Percentiles rank a stretch among this genome's conserved stretches.
Evolutionary conservation across 2,329 filamentous ascomycete species (phyloP).

Genomic region (Grosmannia penicillata): DNA sequence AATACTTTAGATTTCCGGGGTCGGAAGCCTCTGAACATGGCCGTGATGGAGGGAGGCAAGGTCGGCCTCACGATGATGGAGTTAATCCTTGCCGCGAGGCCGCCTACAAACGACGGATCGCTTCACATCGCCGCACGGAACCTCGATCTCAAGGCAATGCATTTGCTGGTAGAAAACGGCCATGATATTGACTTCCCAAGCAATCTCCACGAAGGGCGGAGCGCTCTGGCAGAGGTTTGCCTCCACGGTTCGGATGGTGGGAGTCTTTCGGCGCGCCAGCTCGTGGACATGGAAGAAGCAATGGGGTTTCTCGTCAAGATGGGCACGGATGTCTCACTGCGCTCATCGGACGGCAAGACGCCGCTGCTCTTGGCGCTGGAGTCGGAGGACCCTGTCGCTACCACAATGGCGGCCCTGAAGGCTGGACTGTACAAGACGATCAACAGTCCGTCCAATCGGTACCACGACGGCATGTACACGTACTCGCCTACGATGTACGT

Average conservation of each 20-base stretch:
- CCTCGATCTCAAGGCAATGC: conserved; percentile 40
- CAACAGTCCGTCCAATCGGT: conserved; percentile 44
- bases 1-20: conserved; percentile 35
- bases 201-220: conserved; percentile 44
- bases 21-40: conserved; percentile 44
- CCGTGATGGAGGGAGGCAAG: conserved; percentile 38
- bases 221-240: conserved; percentile 49
- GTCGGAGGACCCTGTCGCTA: conserved; percentile 35
- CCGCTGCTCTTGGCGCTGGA: conserved; percentile 46
- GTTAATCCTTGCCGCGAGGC: conserved; percentile 38
- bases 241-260: conserved; percentile 34
- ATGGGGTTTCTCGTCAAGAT: conserved; percentile 40
- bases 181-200: conserved; percentile 53
- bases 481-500: conserved; percentile 55
- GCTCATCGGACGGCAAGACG: conserved; percentile 42
- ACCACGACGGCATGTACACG: conserved; percentile 33
- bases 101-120: conserved; percentile 48
- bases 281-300: conserved; percentile 40
- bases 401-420: conserved; percentile 43
- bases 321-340: conserved; percentile 41
- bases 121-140: conserved; percentile 49
- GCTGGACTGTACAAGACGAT: conserved; percentile 50
- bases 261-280: conserved; percentile 27
- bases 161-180: conserved; percentile 39
- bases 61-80: conserved; percentile 38